Conservation (phyloP, 768 basidiomycete genomes). For the Hygrophorus pudorinus region DNA sequence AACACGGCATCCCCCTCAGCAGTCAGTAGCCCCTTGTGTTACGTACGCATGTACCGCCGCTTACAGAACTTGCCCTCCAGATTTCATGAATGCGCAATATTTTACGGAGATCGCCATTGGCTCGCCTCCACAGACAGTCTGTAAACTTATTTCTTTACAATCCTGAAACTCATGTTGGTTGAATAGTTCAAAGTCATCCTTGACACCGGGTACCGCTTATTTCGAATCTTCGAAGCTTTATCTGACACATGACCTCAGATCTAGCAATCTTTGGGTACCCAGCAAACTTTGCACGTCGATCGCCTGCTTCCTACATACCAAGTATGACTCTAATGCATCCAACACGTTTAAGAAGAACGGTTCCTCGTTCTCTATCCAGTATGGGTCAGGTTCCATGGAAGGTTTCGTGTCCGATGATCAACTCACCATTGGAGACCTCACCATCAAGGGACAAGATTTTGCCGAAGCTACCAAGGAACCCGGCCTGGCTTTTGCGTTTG, state of each 20-base stretch:
- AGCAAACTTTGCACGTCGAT: constrained; percentile 74
- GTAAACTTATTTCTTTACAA: constrained; percentile 15
- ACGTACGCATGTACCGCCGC: constrained; percentile 4
- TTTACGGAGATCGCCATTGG: constrained; percentile 83
- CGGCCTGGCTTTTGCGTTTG: constrained; percentile 94
- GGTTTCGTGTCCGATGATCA: constrained; percentile 86
- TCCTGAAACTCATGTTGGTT: constrained; percentile 2
- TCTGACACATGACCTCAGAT: constrained; percentile 31
- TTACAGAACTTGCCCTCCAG: constrained; percentile 28
- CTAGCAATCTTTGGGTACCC: constrained; percentile 93
- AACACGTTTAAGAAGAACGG: constrained; percentile 88
- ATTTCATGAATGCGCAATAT: constrained; percentile 98
- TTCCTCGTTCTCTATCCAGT: constrained; percentile 79
- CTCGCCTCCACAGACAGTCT: constrained; percentile 68
- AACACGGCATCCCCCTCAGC: constrained; percentile 80
- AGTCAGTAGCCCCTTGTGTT: constrained; percentile 46
- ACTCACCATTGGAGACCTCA: constrained; percentile 74
- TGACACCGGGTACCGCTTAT: constrained; percentile 63
- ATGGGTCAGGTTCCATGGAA: constrained; percentile 95
- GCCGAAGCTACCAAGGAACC: constrained; percentile 96
- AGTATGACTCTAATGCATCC: constrained; percentile 77
- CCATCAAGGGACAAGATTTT: constrained; percentile 70
- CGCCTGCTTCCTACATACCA: constrained; percentile 88
- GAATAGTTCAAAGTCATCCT: constrained; percentile 85
- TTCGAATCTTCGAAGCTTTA: not conserved